phyloP scores from a whole-genome alignment of 2,329 filamentous ascomycete species.

The Metarhizium brunneum region DNA sequence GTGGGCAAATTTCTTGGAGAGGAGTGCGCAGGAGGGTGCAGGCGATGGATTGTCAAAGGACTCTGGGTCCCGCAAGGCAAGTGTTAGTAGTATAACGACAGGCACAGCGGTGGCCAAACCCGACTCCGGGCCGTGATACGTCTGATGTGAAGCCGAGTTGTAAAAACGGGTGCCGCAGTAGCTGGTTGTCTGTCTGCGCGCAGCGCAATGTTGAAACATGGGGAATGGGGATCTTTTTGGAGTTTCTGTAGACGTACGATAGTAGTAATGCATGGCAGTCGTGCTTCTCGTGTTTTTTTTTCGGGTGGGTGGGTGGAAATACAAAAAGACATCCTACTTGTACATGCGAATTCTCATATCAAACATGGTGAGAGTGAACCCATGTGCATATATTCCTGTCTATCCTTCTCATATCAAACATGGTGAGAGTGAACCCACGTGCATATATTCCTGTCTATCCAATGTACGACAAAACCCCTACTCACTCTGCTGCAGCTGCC shows the following conservation, averaged over 20 bases:
- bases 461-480: not conserved
- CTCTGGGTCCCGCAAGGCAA: conserved; percentile 40
- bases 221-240: not conserved
- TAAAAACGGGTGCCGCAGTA: not conserved
- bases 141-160: not conserved
- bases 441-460: not conserved
- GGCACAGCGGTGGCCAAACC: conserved; percentile 33
- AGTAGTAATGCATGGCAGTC: not conserved
- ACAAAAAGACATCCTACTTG: not conserved
- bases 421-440: not conserved
- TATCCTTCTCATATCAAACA: no score
- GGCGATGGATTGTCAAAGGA: conserved; percentile 8
- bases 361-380: not conserved
- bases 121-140: conserved; percentile 26
- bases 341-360: not conserved
- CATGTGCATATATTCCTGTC: not conserved
- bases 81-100: conserved; percentile 39
- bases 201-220: conserved; percentile 7
- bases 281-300: not conserved
- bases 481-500: conserved; percentile 11
- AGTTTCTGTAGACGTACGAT: conserved; percentile 1
- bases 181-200: not conserved
- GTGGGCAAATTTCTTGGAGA: conserved; percentile 89
- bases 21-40: conserved; percentile 48
- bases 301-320: no score